Evolutionary conservation across 768 basidiomycete species (phyloP).

Genomic region (Agaricus sinodeliciosus): DNA sequence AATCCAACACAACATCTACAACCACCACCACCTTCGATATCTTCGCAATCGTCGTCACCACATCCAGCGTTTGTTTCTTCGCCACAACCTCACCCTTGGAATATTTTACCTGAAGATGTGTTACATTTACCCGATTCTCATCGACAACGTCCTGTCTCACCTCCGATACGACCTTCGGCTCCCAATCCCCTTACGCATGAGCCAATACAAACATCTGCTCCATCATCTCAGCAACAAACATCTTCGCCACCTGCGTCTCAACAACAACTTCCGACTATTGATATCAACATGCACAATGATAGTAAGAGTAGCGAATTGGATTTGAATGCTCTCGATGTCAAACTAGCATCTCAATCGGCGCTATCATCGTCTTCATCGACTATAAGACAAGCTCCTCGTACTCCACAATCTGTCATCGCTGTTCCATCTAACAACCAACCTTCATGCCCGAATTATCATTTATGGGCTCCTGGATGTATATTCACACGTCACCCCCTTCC

Average conservation of each 20-base stretch:
- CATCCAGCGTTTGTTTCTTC: neutral
- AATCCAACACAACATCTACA: neutral
- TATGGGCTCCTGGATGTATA: neutral
- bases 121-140: neutral
- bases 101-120: neutral
- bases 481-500: neutral
- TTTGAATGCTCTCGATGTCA: too few relatives aligned
- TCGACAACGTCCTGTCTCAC: neutral
- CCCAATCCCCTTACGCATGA: neutral
- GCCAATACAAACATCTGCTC: neutral
- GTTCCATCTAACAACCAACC: neutral
- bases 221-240: neutral
- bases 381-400: too few relatives aligned
- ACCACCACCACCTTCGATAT: neutral
- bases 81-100: slow-evolving; percentile 1
- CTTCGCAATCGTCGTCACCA: neutral
- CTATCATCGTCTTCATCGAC: too few relatives aligned
- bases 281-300: too few relatives aligned
- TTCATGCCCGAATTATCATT: neutral
- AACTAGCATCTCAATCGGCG: too few relatives aligned
- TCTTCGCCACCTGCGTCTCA: neutral
- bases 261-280: neutral
- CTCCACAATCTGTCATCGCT: too few relatives aligned
- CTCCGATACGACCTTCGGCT: neutral
- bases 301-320: too few relatives aligned